Evolutionary conservation across 768 basidiomycete species (phyloP).

Genomic region (Leccinum incarnatum): DNA sequence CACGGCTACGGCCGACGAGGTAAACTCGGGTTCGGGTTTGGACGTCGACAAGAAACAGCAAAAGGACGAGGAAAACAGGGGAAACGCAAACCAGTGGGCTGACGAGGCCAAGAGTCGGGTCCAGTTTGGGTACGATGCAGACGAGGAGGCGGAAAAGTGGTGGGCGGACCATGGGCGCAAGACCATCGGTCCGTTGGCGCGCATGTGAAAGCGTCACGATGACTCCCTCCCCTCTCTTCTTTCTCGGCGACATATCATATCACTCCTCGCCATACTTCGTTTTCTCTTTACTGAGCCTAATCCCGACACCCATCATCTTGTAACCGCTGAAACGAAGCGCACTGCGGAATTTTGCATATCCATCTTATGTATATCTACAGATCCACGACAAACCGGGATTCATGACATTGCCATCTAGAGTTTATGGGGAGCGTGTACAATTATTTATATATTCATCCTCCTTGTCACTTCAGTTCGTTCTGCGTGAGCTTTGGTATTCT

Average conservation of each 20-base stretch:
- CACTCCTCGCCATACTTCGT: neutral
- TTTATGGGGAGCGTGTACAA: neutral
- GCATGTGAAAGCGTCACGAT: neutral
- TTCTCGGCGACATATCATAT: neutral
- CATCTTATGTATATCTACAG: neutral
- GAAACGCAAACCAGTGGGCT: conserved; percentile 57
- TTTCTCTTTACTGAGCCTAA: neutral
- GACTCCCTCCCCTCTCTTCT: neutral
- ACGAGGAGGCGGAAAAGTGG: conserved; percentile 49
- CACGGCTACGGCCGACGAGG: conserved; percentile 5
- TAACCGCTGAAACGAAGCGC: neutral
- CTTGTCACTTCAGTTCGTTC: neutral
- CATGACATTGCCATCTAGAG: neutral
- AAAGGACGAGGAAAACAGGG: conserved; percentile 1
- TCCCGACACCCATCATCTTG: neutral
- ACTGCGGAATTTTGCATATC: neutral
- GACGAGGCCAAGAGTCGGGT: conserved; percentile 46
- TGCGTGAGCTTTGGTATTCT: neutral
- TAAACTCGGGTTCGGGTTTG: neutral
- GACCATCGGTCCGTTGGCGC: conserved; percentile 13
- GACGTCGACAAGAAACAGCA: neutral
- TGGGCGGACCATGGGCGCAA: conserved; percentile 37
- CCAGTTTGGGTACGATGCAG: conserved; percentile 56
- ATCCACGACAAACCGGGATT: neutral
- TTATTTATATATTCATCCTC: neutral